Conservation (phyloP, 2,329 filamentous ascomycete species). For the Escovopsis weberi region DNA sequence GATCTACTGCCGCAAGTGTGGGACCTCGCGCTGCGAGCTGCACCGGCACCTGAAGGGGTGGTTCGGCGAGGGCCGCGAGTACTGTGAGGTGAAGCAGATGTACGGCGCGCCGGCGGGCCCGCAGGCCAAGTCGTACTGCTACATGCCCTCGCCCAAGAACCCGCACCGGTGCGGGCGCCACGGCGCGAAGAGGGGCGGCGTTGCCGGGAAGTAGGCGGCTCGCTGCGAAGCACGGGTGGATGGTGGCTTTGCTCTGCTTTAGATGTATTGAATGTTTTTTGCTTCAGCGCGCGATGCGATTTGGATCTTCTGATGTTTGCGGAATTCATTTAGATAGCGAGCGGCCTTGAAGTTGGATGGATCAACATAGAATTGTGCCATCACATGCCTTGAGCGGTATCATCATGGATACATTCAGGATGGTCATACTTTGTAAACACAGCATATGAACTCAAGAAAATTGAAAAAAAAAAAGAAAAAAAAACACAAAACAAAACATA, state of each 20-base stretch:
- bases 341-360: too few relatives aligned
- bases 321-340: too few relatives aligned
- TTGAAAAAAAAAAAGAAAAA: too few relatives aligned
- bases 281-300: too few relatives aligned
- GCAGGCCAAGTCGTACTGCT: conserved; percentile 37
- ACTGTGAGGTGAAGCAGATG: conserved; percentile 44
- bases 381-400: too few relatives aligned
- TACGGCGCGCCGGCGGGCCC: conserved; percentile 35
- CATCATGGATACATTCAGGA: too few relatives aligned
- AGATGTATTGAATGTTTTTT: too few relatives aligned
- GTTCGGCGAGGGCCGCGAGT: conserved; percentile 42
- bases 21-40: conserved; percentile 45
- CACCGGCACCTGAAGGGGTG: conserved; percentile 46
- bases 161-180: conserved; percentile 44
- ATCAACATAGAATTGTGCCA: too few relatives aligned
- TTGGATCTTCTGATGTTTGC: too few relatives aligned
- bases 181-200: conserved; percentile 13
- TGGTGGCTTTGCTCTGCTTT: not conserved
- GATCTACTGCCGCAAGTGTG: conserved; percentile 48
- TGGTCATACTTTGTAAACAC: too few relatives aligned
- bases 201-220: not conserved
- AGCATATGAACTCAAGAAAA: too few relatives aligned
- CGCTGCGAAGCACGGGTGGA: not conserved
- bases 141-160: conserved; percentile 45
- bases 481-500: too few relatives aligned